phyloP scores from a whole-genome alignment of 305 asterid species.

The Andrographis paniculata region DNA sequence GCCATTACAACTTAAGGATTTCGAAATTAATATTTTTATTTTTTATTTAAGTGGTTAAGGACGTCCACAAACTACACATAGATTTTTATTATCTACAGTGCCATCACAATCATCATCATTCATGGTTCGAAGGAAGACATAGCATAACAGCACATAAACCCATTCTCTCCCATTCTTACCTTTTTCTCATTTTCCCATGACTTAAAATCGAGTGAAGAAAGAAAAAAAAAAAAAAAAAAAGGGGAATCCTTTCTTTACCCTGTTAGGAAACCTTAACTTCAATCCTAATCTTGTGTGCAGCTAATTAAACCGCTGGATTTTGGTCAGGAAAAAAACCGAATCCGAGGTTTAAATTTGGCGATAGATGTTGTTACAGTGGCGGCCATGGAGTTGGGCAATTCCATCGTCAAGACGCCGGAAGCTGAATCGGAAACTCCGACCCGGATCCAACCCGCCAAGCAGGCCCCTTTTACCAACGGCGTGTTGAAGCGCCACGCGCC shows the following conservation, averaged over 20 bases:
- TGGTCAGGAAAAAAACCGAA: neutral
- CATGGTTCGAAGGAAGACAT: neutral
- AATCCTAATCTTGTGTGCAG: constrained; percentile 21
- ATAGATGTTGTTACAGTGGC: constrained; percentile 26
- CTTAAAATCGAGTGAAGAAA: neutral
- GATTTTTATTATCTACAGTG: constrained; percentile 57
- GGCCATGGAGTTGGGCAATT: constrained; percentile 13
- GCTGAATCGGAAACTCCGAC: constrained; percentile 42
- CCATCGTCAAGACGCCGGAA: constrained; percentile 33
- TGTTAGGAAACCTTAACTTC: constrained; percentile 37
- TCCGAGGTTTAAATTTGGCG: neutral
- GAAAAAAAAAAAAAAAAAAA: too few relatives aligned
- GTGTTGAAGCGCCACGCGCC: constrained; percentile 71
- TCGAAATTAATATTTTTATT: neutral
- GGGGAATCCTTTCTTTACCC: too few relatives aligned
- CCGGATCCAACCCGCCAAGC: constrained; percentile 34
- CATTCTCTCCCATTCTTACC: constrained; percentile 1
- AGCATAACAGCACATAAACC: too few relatives aligned
- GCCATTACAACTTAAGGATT: too few relatives aligned
- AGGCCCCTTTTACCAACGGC: constrained; percentile 48
- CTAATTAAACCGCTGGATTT: constrained; percentile 11
- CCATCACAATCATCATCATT: constrained; percentile 28
- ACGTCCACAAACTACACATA: constrained; percentile 55
- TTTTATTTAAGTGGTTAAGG: constrained; percentile 46
- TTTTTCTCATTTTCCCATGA: constrained; percentile 6